phyloP scores from a whole-genome alignment of 306 rosid genomes.

The Rosa multiflora region DNA sequence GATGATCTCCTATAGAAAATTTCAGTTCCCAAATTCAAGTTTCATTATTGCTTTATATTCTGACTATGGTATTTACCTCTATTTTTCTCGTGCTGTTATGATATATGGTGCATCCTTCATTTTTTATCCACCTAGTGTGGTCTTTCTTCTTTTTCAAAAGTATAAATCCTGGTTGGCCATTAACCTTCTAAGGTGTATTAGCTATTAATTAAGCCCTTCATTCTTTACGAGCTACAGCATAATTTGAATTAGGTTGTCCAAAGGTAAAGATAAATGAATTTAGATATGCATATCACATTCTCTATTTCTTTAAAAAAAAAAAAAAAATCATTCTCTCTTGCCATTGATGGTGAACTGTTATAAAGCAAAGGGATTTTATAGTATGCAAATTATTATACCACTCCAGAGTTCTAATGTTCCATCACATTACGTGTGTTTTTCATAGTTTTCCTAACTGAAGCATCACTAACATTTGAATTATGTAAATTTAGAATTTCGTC shows the following conservation, averaged over 20 bases:
- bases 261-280: not conserved
- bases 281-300: not conserved
- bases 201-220: not conserved
- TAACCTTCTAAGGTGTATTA: not conserved
- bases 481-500: slow-evolving; percentile 55
- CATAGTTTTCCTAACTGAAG: not conserved
- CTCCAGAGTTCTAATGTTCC: not conserved
- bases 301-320: not conserved
- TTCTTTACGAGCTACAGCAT: not conserved
- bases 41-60: not conserved
- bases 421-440: not conserved
- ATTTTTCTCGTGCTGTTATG: not conserved
- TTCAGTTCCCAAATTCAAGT: not conserved
- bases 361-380: not conserved
- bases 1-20: not conserved
- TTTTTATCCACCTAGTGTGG: not conserved
- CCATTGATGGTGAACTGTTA: not conserved
- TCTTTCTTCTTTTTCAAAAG: not conserved
- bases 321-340: not conserved
- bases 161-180: not conserved
- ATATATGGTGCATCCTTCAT: not conserved
- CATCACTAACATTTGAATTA: slow-evolving; percentile 29
- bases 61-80: not conserved
- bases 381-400: not conserved
- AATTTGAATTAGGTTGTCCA: slow-evolving; percentile 5